phyloP scores from a whole-genome alignment of 306 rosid genomes.

The Myrica gale region DNA sequence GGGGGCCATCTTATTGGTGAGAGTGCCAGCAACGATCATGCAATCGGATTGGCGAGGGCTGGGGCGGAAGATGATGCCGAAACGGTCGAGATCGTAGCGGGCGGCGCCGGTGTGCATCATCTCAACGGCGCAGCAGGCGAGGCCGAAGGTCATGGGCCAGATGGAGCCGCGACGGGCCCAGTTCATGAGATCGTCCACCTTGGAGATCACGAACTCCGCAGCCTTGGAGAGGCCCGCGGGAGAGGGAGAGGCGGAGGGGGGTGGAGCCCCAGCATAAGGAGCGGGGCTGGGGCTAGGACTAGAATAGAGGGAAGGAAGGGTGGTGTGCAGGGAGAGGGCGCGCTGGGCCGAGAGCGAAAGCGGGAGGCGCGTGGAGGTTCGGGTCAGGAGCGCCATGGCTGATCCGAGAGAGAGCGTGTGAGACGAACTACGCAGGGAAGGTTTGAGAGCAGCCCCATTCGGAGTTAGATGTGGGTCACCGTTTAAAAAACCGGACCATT shows the following conservation, averaged over 20 bases:
- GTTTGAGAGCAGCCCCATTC: background rate
- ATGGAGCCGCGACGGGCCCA: conserved; percentile 96
- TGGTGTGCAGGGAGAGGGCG: conserved; percentile 54
- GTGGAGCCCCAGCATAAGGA: conserved; percentile 53
- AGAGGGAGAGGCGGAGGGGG: conserved; percentile 55
- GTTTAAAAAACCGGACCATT: no score
- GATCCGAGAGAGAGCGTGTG: background rate
- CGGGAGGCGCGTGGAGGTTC: conserved; percentile 52
- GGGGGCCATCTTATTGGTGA: conserved; percentile 99
- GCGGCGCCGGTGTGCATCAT: conserved; percentile 99
- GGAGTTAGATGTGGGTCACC: background rate
- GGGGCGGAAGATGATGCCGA: conserved; percentile 92
- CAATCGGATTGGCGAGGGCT: conserved; percentile 97
- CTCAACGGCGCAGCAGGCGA: conserved; percentile 98
- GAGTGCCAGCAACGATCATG: conserved; percentile 98
- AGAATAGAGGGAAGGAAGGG: conserved; percentile 55
- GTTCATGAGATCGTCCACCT: conserved; percentile 89
- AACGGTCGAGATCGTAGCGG: conserved; percentile 93
- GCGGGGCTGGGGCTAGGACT: conserved; percentile 42
- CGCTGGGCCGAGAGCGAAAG: conserved; percentile 56
- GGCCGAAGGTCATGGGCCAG: conserved; percentile 99
- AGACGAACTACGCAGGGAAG: background rate
- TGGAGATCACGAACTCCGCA: conserved; percentile 85
- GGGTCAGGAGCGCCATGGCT: conserved; percentile 63
- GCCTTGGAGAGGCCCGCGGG: conserved; percentile 73